Percentiles rank a stretch among this genome's conserved stretches.
Evolutionary conservation across 352 stramenopile species (phyloP).

Genomic region (Achlya hypogyna): DNA sequence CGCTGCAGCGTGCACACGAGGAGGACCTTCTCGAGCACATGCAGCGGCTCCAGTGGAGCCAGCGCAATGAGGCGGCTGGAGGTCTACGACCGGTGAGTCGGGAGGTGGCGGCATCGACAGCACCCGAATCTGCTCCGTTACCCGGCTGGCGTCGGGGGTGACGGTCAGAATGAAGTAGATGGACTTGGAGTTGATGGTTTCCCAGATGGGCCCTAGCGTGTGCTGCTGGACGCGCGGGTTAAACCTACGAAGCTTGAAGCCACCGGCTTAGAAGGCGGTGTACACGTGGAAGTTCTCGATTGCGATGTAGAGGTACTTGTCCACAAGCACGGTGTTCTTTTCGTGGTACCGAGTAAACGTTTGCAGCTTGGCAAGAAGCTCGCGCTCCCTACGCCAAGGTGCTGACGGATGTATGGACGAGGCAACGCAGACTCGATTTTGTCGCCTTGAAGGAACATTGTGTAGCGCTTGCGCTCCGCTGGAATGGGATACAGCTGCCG

Average conservation of each 20-base stretch:
- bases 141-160: constrained; percentile 38
- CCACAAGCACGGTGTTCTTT: constrained; percentile 18
- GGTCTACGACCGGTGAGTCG: too few species aligned
- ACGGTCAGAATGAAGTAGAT: constrained; percentile 50
- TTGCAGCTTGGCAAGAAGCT: constrained; percentile 34
- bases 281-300: constrained; percentile 58
- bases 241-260: constrained; percentile 38
- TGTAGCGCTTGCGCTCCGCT: constrained; percentile 22
- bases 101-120: neutral
- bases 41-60: constrained; percentile 26
- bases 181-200: constrained; percentile 37
- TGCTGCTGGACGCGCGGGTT: constrained; percentile 54
- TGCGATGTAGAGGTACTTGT: constrained; percentile 29
- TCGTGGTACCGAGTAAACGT: constrained; percentile 24
- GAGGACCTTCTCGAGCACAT: constrained; percentile 49
- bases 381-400: constrained; percentile 29
- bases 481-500: constrained; percentile 22
- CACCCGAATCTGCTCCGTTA: constrained; percentile 52
- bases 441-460: constrained; percentile 35
- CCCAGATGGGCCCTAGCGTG: constrained; percentile 39
- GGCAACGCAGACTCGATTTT: constrained; percentile 24
- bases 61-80: constrained; percentile 26
- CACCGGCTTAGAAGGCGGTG: too few species aligned
- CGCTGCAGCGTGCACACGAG: constrained; percentile 35
- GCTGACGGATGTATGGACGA: neutral